Evolutionary conservation across 768 basidiomycete species (phyloP), one percentile per base, ranked within the genome.

Genomic region (Phylloporus scabripes): DNA sequence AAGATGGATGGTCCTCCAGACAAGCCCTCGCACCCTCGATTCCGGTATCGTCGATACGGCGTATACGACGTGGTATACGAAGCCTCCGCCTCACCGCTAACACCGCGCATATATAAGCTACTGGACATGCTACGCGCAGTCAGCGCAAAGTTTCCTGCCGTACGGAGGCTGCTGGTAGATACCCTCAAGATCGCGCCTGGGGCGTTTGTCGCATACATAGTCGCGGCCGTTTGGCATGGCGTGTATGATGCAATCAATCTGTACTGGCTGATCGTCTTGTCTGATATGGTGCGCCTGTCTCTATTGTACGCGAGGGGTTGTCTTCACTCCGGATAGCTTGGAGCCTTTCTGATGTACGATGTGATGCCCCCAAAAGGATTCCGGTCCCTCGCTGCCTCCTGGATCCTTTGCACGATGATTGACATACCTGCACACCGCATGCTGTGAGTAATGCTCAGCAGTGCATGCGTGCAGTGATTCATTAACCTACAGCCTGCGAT

Each of bases 181-280:
- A 44, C 59, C 15, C 36, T 55, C 44, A 21, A 20, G 28, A 56
- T 66, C 17, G 64, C 62, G 0, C 64, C 64, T 4, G 38, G 3
- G 10, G 33, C 52, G 12, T 52, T 64, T 15, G 24, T 43, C 9
- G 41, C 38, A 2, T 70, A 70, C 43, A 48, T 70, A 31, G 32
- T 63, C 4, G 65, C 60, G 14, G 56, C 56, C 17, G 9, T 67
- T 6, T 70, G 71, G 70, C 36, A 51, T 14, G 56, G 68, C 29
- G 26, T 67, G 14, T 57, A 65, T n/a, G 60, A 67, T 2, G 70
- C 69, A 1, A 42, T 74, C 11, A 66, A 69, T 5, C 56, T 75
- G 10, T 71, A 64, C 45, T 55, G 71, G 23, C 58, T 68, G 2
- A 63, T 65, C 28, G 23, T 59, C 31, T 54, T 74, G 21, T 52